Conservation (phyloP, 352 stramenopile genomes). For the Ophiocytium majus region DNA sequence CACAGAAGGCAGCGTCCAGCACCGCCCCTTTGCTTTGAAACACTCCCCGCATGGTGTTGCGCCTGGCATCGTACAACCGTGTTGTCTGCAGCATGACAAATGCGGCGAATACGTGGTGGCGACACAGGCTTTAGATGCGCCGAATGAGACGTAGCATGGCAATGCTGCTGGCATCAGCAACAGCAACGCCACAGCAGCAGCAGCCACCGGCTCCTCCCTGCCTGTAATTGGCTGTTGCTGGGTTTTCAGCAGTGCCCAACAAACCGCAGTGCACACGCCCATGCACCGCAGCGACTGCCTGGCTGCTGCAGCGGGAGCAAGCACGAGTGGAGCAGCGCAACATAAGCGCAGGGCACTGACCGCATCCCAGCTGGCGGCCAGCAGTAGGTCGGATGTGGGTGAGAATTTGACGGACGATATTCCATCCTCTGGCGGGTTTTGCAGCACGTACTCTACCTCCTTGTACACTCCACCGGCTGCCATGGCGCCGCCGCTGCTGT, state of each 20-base stretch:
- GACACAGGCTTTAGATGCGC: neutral
- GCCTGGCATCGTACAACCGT: constrained; percentile 43
- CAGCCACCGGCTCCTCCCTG: neutral
- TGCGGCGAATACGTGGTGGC: neutral
- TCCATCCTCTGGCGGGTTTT: constrained; percentile 70
- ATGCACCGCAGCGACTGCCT: neutral
- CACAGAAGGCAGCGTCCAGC: constrained; percentile 68
- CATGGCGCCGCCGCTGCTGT: too few species aligned
- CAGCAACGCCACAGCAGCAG: neutral
- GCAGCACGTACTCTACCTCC: constrained; percentile 40
- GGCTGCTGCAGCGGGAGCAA: neutral
- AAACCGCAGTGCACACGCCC: neutral
- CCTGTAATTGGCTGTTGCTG: too few species aligned
- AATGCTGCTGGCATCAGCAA: neutral
- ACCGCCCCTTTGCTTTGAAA: constrained; percentile 59
- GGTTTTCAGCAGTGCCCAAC: too few species aligned
- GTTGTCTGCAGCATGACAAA: constrained; percentile 40
- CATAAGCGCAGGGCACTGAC: constrained; percentile 16
- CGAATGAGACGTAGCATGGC: neutral
- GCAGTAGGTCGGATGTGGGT: constrained; percentile 62
- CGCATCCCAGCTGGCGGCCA: constrained; percentile 75
- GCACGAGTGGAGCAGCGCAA: neutral
- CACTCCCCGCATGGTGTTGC: constrained; percentile 36
- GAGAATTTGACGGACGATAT: constrained; percentile 76
- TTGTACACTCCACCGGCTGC: constrained; percentile 18